These are phyloP conservation scores for Poteriospumella lacustris DNA, from an alignment of 108 stramenopile genomes.

Conservation along the genomic window DNA sequence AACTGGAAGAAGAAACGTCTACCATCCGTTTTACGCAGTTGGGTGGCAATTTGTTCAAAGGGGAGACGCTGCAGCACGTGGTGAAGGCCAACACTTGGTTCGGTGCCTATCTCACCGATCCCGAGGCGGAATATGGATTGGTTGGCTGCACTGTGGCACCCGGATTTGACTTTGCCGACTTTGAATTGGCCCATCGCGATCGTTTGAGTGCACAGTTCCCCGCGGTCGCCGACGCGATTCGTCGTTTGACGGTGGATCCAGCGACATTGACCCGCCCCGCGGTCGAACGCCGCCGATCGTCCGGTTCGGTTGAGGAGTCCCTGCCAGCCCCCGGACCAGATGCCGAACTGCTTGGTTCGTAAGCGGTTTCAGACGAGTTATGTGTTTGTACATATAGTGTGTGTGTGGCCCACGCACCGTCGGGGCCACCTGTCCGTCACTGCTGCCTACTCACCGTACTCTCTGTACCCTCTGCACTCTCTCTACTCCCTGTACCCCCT, in stretches of 20 bases:
- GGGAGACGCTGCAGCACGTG: slow-evolving; percentile 20
- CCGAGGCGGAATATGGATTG: neutral
- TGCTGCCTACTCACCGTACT: too few species aligned
- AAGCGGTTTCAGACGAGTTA: too few species aligned
- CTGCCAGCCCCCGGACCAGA: too few species aligned
- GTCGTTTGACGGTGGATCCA: neutral
- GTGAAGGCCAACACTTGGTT: slow-evolving; percentile 33
- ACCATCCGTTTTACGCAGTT: neutral
- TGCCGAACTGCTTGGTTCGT: too few species aligned
- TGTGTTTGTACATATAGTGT: too few species aligned
- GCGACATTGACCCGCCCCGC: neutral
- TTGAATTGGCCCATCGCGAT: slow-evolving; percentile 25
- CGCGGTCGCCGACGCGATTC: neutral
- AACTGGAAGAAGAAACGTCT: neutral
- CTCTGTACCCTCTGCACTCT: too few species aligned
- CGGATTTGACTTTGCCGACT: slow-evolving; percentile 50
- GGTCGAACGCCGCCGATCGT: too few species aligned
- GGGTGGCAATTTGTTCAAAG: slow-evolving; percentile 1
- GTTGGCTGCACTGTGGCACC: slow-evolving; percentile 46
- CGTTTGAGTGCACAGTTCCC: neutral
- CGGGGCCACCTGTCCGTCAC: too few species aligned
- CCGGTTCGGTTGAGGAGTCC: too few species aligned
- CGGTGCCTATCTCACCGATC: slow-evolving; percentile 16
- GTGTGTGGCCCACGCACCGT: too few species aligned
- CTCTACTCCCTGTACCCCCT: too few species aligned